A percentile compares a stretch with the other conserved stretches of the same genome.
Conservation (phyloP, 179 eudicot species). For the Silene noctiflora region DNA sequence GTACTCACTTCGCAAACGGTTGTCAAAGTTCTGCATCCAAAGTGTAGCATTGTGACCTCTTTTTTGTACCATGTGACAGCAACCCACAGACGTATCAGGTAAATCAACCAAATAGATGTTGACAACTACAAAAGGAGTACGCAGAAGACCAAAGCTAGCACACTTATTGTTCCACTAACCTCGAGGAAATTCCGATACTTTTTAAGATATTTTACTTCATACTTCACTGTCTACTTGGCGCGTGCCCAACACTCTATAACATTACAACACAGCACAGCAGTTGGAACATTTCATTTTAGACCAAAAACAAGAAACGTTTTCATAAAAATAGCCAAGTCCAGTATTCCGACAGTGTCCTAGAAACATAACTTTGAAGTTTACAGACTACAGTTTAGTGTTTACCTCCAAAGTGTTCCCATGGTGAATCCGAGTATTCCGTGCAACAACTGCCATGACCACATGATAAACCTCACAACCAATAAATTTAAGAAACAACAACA, state of each 20-base stretch:
- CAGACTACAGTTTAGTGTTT: conserved; percentile 18
- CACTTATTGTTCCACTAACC: not conserved
- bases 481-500: conserved; percentile 8
- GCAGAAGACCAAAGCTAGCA: not conserved
- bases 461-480: not conserved
- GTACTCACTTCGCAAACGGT: not conserved
- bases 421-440: conserved; percentile 83
- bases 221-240: too few relatives aligned
- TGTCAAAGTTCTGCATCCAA: not conserved
- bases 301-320: too few relatives aligned
- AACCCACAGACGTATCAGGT: not conserved
- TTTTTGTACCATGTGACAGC: not conserved
- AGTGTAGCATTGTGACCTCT: not conserved
- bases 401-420: conserved; percentile 96
- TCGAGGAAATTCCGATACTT: not conserved
- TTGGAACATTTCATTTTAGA: not conserved
- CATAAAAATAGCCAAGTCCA: too few relatives aligned
- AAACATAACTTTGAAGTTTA: not conserved
- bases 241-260: too few relatives aligned
- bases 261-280: too few relatives aligned
- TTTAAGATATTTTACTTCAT: too few relatives aligned
- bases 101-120: not conserved
- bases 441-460: conserved; percentile 48
- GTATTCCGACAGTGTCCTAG: too few relatives aligned
- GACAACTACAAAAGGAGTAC: not conserved